Percentiles rank a stretch among this genome's conserved stretches.
These are phyloP conservation scores for Oryza punctata DNA, from an alignment of 176 grass and related monocot genomes.

Conservation along the genomic window DNA sequence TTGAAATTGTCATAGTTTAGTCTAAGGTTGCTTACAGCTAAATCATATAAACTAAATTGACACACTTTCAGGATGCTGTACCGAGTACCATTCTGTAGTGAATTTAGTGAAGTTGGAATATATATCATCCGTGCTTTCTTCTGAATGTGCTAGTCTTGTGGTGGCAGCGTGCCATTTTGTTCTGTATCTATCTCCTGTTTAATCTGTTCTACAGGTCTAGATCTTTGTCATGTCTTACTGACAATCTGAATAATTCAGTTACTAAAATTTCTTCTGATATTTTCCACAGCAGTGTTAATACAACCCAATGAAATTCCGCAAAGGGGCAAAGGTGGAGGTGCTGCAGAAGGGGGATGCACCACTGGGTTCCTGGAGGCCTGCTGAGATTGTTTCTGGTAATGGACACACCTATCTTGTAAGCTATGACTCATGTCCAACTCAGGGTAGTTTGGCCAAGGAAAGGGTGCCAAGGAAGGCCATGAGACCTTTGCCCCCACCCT, in stretches of 20 bases:
- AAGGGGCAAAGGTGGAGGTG: slow-evolving; percentile 70
- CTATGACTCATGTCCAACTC: slow-evolving; percentile 36
- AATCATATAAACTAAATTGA: not conserved
- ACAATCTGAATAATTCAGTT: not conserved
- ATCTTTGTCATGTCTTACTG: slow-evolving; percentile 1
- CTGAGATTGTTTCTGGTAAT: slow-evolving; percentile 74
- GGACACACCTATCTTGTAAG: slow-evolving; percentile 65
- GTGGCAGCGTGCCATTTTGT: not conserved
- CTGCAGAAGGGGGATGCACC: slow-evolving; percentile 49
- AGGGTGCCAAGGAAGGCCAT: slow-evolving; percentile 64
- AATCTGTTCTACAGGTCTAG: not conserved
- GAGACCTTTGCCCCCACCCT: slow-evolving; percentile 49
- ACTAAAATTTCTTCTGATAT: slow-evolving; percentile 33
- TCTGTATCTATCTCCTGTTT: slow-evolving; percentile 11
- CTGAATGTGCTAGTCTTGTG: not conserved
- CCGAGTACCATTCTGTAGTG: not conserved
- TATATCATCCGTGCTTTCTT: not conserved
- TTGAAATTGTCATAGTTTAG: not conserved
- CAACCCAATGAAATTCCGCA: slow-evolving; percentile 58
- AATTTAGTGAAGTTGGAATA: not conserved
- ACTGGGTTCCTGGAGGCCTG: slow-evolving; percentile 63
- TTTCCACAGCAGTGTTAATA: slow-evolving; percentile 22
- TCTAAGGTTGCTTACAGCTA: not conserved
- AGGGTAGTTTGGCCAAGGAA: slow-evolving; percentile 37
- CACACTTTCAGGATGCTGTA: not conserved